Conservation (phyloP, 2,329 filamentous ascomycete genomes). For the Periconia sp. region DNA sequence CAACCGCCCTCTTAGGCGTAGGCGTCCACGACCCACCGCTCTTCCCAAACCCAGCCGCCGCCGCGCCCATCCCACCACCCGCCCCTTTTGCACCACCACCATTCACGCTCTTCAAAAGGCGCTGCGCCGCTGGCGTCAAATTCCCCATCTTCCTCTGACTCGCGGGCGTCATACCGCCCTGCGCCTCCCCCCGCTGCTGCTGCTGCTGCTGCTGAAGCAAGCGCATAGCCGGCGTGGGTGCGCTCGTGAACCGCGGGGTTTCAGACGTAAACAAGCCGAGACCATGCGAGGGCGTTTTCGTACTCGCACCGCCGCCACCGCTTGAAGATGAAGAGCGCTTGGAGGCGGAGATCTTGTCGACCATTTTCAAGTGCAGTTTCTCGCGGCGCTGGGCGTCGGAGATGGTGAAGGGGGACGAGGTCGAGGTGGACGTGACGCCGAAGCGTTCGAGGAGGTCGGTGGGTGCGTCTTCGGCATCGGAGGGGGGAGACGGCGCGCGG, state of each 20-base stretch:
- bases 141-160: constrained; percentile 56
- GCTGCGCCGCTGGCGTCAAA: constrained; percentile 71
- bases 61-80: background rate
- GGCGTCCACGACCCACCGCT: constrained; percentile 32
- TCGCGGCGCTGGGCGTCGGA: constrained; percentile 75
- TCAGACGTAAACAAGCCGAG: constrained; percentile 35
- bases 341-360: constrained; percentile 40
- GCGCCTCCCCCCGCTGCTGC: background rate
- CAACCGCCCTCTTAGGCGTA: constrained; percentile 14
- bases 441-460: constrained; percentile 48
- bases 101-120: constrained; percentile 45
- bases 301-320: constrained; percentile 51
- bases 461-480: constrained; percentile 40
- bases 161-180: constrained; percentile 22
- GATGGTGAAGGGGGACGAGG: constrained; percentile 66
- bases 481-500: constrained; percentile 71
- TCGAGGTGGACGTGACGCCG: constrained; percentile 31
- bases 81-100: constrained; percentile 19
- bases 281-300: constrained; percentile 11
- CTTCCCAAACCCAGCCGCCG: constrained; percentile 18
- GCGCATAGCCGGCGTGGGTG: constrained; percentile 69
- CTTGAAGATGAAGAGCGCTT: background rate
- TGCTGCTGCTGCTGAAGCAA: constrained; percentile 46
- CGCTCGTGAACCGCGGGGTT: constrained; percentile 69
- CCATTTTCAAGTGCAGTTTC: constrained; percentile 72